These are phyloP conservation scores for Coemansia sp. DNA, from an alignment of 192 early-diverging fungal genomes.

Conservation along the genomic window DNA sequence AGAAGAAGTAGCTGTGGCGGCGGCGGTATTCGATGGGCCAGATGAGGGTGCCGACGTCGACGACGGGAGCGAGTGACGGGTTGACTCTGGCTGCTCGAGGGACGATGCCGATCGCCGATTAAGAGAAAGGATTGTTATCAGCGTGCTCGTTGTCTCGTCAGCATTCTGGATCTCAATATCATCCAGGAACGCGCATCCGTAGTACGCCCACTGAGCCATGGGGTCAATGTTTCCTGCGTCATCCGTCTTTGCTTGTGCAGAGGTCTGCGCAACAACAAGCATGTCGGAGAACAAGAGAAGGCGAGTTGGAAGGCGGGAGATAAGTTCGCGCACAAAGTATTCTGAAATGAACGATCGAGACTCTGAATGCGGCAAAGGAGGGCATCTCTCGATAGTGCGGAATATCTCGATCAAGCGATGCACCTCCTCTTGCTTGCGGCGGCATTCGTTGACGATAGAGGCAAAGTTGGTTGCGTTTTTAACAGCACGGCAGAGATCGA, in stretches of 20 bases:
- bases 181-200: constrained; percentile 42
- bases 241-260: constrained; percentile 30
- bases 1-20: too few relatives aligned
- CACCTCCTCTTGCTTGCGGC: constrained; percentile 52
- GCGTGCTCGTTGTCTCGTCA: constrained; percentile 44
- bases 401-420: constrained; percentile 35
- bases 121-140: constrained; percentile 50
- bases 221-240: constrained; percentile 21
- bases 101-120: constrained; percentile 26
- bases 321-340: constrained; percentile 46
- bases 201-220: constrained; percentile 41
- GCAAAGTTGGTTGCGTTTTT: constrained; percentile 53
- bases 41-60: constrained; percentile 18
- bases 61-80: constrained; percentile 35
- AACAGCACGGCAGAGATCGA: constrained; percentile 50
- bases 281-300: constrained; percentile 48
- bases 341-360: constrained; percentile 40
- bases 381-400: constrained; percentile 38
- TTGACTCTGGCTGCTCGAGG: neutral
- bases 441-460: constrained; percentile 51
- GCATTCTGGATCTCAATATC: constrained; percentile 52
- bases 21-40: neutral
- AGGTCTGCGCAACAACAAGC: constrained; percentile 45
- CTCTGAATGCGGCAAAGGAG: constrained; percentile 31
- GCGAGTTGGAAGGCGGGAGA: constrained; percentile 45